Conservation (phyloP, 2,329 filamentous ascomycete species). For the Coniochaeta sp. region DNA sequence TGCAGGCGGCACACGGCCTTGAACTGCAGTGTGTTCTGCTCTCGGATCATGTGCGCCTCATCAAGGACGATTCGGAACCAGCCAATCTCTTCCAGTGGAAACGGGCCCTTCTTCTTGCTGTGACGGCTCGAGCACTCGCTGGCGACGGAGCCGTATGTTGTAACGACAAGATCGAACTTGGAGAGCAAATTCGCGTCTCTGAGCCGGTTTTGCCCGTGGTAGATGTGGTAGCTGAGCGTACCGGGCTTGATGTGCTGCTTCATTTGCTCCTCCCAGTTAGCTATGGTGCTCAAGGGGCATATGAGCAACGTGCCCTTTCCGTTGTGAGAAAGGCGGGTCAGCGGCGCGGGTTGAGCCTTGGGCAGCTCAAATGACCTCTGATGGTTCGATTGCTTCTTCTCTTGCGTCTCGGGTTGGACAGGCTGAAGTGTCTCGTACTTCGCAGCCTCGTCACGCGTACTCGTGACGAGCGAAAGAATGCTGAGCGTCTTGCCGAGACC, state of each 20-base stretch:
- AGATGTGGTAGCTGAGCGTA: constrained; percentile 68
- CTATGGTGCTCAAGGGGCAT: constrained; percentile 82
- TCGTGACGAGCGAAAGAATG: constrained; percentile 69
- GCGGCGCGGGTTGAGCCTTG: constrained; percentile 33
- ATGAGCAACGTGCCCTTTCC: constrained; percentile 77
- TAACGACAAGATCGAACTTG: constrained; percentile 77
- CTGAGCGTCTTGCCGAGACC: constrained; percentile 83
- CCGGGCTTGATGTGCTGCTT: constrained; percentile 66
- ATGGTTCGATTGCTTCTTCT: constrained; percentile 22
- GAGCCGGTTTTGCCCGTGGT: constrained; percentile 74
- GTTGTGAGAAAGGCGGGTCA: constrained; percentile 55
- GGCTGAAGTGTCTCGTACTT: constrained; percentile 53
- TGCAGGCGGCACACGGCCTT: constrained; percentile 76
- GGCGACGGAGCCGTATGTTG: constrained; percentile 83
- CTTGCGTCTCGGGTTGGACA: constrained; percentile 35
- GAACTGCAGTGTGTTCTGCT: constrained; percentile 72
- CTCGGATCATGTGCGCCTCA: constrained; percentile 91
- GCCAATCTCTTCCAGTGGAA: constrained; percentile 69
- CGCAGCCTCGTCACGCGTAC: constrained; percentile 54
- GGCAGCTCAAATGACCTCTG: constrained; percentile 28
- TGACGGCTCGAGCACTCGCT: constrained; percentile 65
- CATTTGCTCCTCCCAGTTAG: constrained; percentile 93
- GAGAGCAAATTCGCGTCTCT: constrained; percentile 63
- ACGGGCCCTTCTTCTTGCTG: constrained; percentile 50
- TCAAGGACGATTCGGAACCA: constrained; percentile 94